phyloP scores from a whole-genome alignment of 1,139 yeast species.

The Kazachstania sp. region DNA sequence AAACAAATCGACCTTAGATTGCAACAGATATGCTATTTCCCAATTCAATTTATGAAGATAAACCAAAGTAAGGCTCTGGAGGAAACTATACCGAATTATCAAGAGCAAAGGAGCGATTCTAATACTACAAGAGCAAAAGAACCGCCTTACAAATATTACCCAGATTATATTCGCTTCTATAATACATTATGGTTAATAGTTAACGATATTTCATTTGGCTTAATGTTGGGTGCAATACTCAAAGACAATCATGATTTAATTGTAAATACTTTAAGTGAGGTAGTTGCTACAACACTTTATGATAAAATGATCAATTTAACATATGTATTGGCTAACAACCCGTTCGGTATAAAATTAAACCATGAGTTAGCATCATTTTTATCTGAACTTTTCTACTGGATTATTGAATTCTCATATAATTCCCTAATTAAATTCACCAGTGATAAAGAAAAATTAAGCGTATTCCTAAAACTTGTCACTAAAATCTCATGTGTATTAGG shows the following conservation, averaged over 20 bases:
- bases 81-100: conserved; percentile 32
- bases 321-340: conserved; percentile 75
- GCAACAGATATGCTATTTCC: conserved; percentile 71
- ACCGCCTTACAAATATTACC: conserved; percentile 34
- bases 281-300: conserved; percentile 21
- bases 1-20: conserved; percentile 73
- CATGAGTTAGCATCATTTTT: conserved; percentile 77
- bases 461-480: conserved; percentile 34
- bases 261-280: conserved; percentile 10
- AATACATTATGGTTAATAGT: conserved; percentile 82
- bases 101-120: conserved; percentile 7
- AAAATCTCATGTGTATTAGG: conserved; percentile 46
- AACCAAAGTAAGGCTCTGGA: conserved; percentile 29
- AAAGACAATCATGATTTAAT: conserved; percentile 37
- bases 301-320: conserved; percentile 42
- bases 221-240: conserved; percentile 47
- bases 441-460: conserved; percentile 25
- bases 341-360: conserved; percentile 90
- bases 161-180: conserved; percentile 80
- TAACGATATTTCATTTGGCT: conserved; percentile 74
- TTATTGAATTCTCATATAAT: conserved; percentile 58
- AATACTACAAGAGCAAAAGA: conserved; percentile 9
- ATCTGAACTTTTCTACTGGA: conserved; percentile 84
- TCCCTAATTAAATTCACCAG: conserved; percentile 26
- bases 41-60: conserved; percentile 65